These are phyloP conservation scores for Cerrena zonata DNA, from an alignment of 1,284 basidiomycete species.

Conservation along the genomic window DNA sequence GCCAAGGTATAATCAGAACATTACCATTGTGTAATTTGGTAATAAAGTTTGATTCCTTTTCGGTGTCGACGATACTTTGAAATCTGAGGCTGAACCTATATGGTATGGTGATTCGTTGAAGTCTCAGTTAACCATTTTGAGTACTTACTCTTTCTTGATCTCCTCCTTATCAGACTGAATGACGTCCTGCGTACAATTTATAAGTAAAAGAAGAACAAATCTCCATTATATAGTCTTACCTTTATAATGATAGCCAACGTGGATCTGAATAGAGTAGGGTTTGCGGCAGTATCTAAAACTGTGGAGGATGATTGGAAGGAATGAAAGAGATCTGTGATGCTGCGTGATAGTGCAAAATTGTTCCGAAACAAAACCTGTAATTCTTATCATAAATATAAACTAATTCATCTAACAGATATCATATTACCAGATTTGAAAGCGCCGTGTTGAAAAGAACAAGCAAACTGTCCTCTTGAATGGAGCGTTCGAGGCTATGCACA, in stretches of 20 bases:
- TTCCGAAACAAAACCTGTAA: constrained; percentile 56
- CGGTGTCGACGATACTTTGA: constrained; percentile 49
- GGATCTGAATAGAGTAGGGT: constrained; percentile 54
- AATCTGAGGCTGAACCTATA: constrained; percentile 50
- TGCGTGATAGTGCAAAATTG: constrained; percentile 55
- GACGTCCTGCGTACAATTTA: constrained; percentile 41
- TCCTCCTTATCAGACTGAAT: constrained; percentile 51
- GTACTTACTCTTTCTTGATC: constrained; percentile 50
- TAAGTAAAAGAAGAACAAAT: neutral
- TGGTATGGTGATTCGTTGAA: neutral
- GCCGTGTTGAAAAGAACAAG: constrained; percentile 62
- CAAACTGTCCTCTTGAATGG: constrained; percentile 57
- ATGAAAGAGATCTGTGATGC: constrained; percentile 55
- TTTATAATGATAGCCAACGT: constrained; percentile 60
- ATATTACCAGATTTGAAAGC: constrained; percentile 51
- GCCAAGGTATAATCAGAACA: constrained; percentile 60
- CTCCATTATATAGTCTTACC: constrained; percentile 25
- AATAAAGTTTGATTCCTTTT: constrained; percentile 59
- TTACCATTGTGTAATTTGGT: constrained; percentile 48
- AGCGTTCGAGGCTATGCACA: constrained; percentile 58
- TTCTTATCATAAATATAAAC: neutral
- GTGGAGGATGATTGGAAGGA: constrained; percentile 60
- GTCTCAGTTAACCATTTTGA: neutral
- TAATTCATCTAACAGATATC: neutral
- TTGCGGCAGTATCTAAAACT: constrained; percentile 51